Evolutionary conservation across 2,329 filamentous ascomycete genomes (phyloP).

Genomic region (Metarhizium sp.): DNA sequence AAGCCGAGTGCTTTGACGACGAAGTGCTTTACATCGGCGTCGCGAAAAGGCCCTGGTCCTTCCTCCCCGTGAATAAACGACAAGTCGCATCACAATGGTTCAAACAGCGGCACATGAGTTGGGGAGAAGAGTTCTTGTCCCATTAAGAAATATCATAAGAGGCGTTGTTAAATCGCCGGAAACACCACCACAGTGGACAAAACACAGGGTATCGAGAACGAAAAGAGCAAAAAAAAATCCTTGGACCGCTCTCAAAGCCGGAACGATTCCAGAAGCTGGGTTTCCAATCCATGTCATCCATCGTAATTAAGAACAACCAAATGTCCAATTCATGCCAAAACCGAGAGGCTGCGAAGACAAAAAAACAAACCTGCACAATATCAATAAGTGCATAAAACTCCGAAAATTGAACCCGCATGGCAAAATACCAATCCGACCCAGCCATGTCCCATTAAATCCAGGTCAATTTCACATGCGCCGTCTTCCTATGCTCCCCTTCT

Average conservation of each 20-base stretch:
- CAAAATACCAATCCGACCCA: background rate
- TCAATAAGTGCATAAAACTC: background rate
- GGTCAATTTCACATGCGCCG: background rate
- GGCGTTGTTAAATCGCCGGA: background rate
- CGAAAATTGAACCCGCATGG: background rate
- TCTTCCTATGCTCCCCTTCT: background rate
- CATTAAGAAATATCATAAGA: background rate
- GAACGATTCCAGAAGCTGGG: background rate
- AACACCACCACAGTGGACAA: slow-evolving; percentile 1
- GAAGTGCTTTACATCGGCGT: background rate
- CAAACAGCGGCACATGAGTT: background rate
- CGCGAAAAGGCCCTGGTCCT: background rate
- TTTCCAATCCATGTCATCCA: slow-evolving; percentile 5
- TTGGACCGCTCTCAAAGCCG: background rate
- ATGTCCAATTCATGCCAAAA: background rate
- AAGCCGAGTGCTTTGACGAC: too few relatives aligned
- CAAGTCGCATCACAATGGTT: background rate
- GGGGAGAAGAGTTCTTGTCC: background rate
- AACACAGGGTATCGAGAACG: slow-evolving; percentile 15
- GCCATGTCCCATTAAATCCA: background rate
- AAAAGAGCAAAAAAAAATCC: background rate
- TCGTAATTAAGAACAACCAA: background rate
- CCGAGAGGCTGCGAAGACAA: background rate
- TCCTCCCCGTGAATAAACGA: background rate
- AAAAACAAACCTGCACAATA: background rate